A percentile compares a stretch with the other conserved stretches of the same genome.
These are phyloP conservation scores for Fusarium brevicatenulatum DNA, from an alignment of 2,329 filamentous ascomycete genomes.

Conservation along the genomic window DNA sequence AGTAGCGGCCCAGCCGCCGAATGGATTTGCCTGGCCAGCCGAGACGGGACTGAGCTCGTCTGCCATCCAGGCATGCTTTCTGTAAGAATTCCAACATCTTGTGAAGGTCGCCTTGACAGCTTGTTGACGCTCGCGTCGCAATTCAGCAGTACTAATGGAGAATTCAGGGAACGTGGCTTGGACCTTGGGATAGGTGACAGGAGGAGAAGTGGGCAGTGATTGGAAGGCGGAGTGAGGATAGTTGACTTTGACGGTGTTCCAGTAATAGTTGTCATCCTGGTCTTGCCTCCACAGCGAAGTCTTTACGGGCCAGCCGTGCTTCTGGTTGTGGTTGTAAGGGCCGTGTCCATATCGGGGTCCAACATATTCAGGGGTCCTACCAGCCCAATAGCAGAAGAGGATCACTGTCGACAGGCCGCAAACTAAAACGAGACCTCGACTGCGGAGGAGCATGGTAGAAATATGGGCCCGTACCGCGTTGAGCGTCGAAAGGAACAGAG, in stretches of 20 bases:
- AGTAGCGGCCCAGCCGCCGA: constrained; percentile 74
- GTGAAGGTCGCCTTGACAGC: constrained; percentile 56
- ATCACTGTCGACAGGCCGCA: constrained; percentile 34
- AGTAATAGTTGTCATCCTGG: constrained; percentile 43
- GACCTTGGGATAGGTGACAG: constrained; percentile 47
- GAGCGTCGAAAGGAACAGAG: neutral
- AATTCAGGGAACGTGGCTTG: constrained; percentile 48
- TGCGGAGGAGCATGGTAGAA: constrained; percentile 38
- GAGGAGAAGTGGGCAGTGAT: constrained; percentile 45
- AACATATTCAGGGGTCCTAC: constrained; percentile 23
- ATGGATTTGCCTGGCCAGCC: constrained; percentile 63
- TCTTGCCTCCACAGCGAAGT: constrained; percentile 37
- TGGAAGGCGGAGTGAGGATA: constrained; percentile 45
- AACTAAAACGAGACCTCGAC: constrained; percentile 32
- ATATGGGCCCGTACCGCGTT: constrained; percentile 10
- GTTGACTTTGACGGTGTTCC: constrained; percentile 42
- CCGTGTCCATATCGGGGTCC: constrained; percentile 31
- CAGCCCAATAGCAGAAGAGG: constrained; percentile 37
- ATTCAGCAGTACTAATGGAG: constrained; percentile 33
- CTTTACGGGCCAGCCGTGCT: constrained; percentile 37
- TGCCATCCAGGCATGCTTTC: constrained; percentile 69
- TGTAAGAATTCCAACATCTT: constrained; percentile 66
- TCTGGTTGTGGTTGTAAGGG: constrained; percentile 35
- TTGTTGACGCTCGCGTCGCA: constrained; percentile 50
- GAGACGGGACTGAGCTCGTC: constrained; percentile 71